Evolutionary conservation across 345 rosid genomes (phyloP), one percentile per base, ranked within the genome.

Genomic region (Linum usitatissimum): DNA sequence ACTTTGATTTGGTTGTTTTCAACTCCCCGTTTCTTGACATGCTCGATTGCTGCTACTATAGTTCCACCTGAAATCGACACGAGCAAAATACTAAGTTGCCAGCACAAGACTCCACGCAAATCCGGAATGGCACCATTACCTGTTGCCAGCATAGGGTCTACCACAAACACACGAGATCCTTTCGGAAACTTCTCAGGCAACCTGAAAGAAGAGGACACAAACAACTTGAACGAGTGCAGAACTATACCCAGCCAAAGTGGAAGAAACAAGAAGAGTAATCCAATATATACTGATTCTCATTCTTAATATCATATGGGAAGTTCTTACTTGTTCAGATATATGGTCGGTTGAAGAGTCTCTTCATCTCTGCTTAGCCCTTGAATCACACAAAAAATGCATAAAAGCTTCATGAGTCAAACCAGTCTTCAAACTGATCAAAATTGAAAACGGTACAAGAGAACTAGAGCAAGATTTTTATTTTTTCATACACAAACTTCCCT

Each of bases 81-180:
- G 30, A 62, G 42, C 68, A 23, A 64, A 19, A 64, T 34, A 28
- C 54, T 6, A 36, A 2, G 30, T 45, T 13, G 51, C 53, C 23
- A 34, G 38, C 5, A 34, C 38, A 34, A 4, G 38, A 34, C 38
- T 34, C 9, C 40, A 53, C 4, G 62, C 21, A 40, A 6, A 60
- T 18, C 17, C 55, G 20, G 8, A n/a, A 34, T 38, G 40, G 40
- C 13, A 60, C 65, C 17, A 56, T n/a, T 64, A 92, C 99, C 96
- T 69, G 97, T 89, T 71, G 94, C 97, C 64, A 87, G 71, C 87
- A 89, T 80, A 48, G 97, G 97, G 71, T 93, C 97, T 28, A 87
- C 91, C 66, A 93, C 84, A 80, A 89, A 83, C 2, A 93, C 86
- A 67, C 79, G 80, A 23, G 90, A 77, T 9, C 78, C 80, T 59